Evolutionary conservation across 106 monocot genomes (phyloP).

Genomic region (Dendrobium catenatum): DNA sequence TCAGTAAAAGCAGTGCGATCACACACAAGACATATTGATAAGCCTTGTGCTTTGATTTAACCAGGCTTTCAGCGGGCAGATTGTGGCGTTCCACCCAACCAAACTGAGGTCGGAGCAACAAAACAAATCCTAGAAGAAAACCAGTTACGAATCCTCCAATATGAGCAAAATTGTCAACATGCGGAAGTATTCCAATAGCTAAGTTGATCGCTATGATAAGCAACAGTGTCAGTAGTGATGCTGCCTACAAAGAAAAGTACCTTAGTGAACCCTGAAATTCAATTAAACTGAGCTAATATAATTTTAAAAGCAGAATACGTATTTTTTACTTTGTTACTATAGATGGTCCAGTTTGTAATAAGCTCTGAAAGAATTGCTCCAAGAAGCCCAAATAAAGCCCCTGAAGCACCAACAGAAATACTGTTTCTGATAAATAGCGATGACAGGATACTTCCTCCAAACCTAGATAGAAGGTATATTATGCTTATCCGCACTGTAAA

Average conservation of each 20-base stretch:
- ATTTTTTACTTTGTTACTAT: conserved; percentile 43
- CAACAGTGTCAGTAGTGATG: conserved; percentile 39
- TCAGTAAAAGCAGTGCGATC: conserved; percentile 22
- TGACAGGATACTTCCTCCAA: conserved; percentile 64
- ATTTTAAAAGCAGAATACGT: background rate
- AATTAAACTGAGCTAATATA: too few species aligned
- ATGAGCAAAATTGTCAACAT: conserved; percentile 62
- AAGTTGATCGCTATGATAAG: conserved; percentile 53
- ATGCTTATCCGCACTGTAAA: conserved; percentile 45
- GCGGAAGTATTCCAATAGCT: conserved; percentile 54
- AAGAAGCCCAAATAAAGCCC: conserved; percentile 74
- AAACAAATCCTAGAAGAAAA: conserved; percentile 48
- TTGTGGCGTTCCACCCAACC: conserved; percentile 36
- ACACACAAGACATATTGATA: conserved; percentile 37
- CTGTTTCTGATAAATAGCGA: conserved; percentile 44
- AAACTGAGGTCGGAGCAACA: conserved; percentile 52
- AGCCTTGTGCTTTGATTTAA: conserved; percentile 28
- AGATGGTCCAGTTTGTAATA: conserved; percentile 63
- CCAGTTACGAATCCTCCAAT: conserved; percentile 61
- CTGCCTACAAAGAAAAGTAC: conserved; percentile 20
- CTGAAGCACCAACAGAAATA: conserved; percentile 71
- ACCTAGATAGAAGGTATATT: conserved; percentile 55
- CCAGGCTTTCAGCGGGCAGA: conserved; percentile 17
- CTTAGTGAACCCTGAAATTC: too few species aligned
- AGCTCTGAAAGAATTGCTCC: conserved; percentile 72